These are phyloP conservation scores for Wallacemonas sp. DNA, from an alignment of 208 protist species.

Conservation along the genomic window DNA sequence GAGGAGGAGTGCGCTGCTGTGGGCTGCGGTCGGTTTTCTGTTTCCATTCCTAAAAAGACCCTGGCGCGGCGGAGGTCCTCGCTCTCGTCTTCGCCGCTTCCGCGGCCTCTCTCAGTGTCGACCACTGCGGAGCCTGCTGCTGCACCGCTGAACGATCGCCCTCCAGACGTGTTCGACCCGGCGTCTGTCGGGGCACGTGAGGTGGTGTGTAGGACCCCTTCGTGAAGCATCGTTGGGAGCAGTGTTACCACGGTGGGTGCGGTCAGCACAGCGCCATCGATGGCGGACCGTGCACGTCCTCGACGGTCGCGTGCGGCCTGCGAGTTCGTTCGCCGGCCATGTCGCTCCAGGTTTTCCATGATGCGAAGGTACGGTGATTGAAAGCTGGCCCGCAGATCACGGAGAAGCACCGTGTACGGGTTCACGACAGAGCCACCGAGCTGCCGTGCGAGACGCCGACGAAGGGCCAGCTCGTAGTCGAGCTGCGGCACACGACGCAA, in stretches of 20 bases:
- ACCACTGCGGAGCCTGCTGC: no score
- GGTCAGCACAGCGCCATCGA: no score
- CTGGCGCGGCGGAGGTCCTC: conserved; percentile 10
- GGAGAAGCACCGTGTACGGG: conserved; percentile 54
- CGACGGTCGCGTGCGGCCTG: no score
- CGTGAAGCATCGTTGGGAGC: no score
- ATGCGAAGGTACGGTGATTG: conserved; percentile 3
- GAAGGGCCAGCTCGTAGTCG: conserved; percentile 51
- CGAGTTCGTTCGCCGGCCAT: neutral
- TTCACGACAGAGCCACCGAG: conserved; percentile 42
- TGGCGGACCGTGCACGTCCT: no score
- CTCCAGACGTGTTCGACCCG: neutral
- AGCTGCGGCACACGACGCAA: conserved; percentile 27
- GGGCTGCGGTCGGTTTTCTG: no score
- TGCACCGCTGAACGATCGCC: no score
- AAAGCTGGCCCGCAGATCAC: conserved; percentile 33
- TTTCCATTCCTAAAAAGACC: neutral
- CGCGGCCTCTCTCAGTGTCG: neutral
- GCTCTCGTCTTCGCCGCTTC: neutral
- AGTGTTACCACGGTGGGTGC: neutral
- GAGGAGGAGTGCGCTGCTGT: no score
- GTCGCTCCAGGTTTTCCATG: neutral
- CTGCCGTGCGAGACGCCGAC: conserved; percentile 42
- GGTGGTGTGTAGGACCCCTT: no score
- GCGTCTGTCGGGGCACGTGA: neutral